phyloP scores from a whole-genome alignment of 192 early-diverging fungal genomes.

The Coemansia sp. region DNA sequence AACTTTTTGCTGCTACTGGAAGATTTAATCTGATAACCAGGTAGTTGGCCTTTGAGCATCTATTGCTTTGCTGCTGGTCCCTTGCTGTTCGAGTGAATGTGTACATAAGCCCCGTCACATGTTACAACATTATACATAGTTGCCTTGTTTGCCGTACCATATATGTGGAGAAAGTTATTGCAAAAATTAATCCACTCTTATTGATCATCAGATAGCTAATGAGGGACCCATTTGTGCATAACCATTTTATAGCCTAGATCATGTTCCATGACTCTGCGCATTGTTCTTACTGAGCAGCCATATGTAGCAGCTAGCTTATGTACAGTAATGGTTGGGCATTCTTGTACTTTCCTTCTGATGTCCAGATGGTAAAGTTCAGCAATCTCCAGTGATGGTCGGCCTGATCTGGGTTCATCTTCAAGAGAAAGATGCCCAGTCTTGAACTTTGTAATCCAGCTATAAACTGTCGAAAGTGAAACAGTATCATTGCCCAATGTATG shows the following conservation, averaged over 20 bases:
- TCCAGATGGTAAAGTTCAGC: too few relatives aligned
- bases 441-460: too few relatives aligned
- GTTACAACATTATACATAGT: neutral
- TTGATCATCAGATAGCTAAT: neutral
- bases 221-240: neutral
- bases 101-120: neutral
- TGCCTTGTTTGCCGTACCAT: neutral
- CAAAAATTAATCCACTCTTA: neutral
- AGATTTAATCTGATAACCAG: neutral
- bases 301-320: too few relatives aligned
- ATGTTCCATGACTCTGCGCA: too few relatives aligned
- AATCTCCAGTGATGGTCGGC: too few relatives aligned
- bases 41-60: neutral
- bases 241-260: neutral
- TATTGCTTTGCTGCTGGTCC: neutral
- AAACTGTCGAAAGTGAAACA: too few relatives aligned
- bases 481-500: too few relatives aligned
- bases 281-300: too few relatives aligned
- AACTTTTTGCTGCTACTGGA: neutral
- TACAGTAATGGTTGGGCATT: too few relatives aligned
- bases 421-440: too few relatives aligned
- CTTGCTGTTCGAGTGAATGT: neutral
- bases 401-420: too few relatives aligned
- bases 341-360: too few relatives aligned
- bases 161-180: neutral